Base-by-base conservation (phyloP, 1,139 yeast species). In the Saccharomycopsis hybrid region DNA sequence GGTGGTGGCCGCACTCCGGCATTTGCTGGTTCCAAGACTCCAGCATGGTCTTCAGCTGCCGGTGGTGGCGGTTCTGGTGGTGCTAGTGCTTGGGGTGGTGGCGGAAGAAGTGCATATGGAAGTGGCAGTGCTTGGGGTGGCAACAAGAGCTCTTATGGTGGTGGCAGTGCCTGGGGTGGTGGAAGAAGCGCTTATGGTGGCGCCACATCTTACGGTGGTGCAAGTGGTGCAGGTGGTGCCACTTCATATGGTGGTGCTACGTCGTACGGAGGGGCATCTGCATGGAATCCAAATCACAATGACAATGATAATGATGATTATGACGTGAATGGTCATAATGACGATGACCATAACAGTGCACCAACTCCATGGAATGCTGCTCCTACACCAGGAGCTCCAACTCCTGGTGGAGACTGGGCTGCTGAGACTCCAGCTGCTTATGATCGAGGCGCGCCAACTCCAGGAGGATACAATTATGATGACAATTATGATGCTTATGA, bases 21-120 rank as follows among this genome's bases (percentile, higher is more conserved):
- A 1, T 76, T 78, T 70, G 80, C 78, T 4, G 61, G 62, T 9
- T 9, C 63, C 50, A 55, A 71, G 62, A 63, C 71, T 25, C 82
- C 84, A 1, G 75, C 77, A 2, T 74, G 78, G 78, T 60, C 69
- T 49, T 65, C 75, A 2, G 62, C 61, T 45, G 62, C 62, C 47
- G 65, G 62, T 50, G 71, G 73, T 28, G 74, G 76, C 33, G 69
- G 71, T 55, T 75, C 79, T 3, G 78, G 81, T 2, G 71, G 71
- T 55, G 75, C 79, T 3, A 78, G 81, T 2, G 71, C 78, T 4
- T 71, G 71, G 48, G 46, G 65, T 2, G 58, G 67, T 74, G 60
- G 60, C 37, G 63, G 68, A 9, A 57, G 59, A 1, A 54, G 61
- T 9, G 47, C 54, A 35, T 55, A 57, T 40, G 56, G 49, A 56